Conservation (phyloP, 305 asterid genomes). For the Solanum hybrid region DNA sequence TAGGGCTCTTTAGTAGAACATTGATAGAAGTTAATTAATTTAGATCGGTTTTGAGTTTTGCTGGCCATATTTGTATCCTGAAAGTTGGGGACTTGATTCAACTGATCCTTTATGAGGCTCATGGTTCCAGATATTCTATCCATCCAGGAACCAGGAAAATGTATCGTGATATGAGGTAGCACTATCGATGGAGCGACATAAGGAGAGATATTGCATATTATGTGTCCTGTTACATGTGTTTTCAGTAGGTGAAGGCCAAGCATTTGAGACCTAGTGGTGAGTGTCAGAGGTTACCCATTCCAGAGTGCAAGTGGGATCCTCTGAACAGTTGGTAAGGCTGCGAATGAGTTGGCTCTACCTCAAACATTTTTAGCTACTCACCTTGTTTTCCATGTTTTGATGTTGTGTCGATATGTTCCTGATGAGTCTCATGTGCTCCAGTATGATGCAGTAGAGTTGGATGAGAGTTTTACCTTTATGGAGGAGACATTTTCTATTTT, state of each 20-base stretch:
- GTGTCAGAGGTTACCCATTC: not conserved
- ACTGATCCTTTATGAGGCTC: not conserved
- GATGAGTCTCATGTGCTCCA: not conserved
- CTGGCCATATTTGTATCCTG: not conserved
- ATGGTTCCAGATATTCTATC: too few relatives aligned
- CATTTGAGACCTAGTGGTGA: not conserved
- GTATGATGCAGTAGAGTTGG: not conserved
- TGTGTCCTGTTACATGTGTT: not conserved
- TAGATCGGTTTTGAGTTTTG: too few relatives aligned
- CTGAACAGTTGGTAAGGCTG: not conserved
- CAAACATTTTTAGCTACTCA: not conserved
- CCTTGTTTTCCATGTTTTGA: not conserved
- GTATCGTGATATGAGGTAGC: not conserved
- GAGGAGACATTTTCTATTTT: not conserved
- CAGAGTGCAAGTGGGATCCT: not conserved
- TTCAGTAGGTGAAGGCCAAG: not conserved
- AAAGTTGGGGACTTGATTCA: not conserved
- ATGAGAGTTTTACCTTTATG: not conserved
- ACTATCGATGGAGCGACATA: not conserved
- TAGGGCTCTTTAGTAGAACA: not conserved
- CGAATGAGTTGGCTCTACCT: not conserved
- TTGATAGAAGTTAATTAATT: not conserved
- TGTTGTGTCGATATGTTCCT: not conserved
- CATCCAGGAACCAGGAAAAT: not conserved
- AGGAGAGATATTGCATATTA: not conserved